Evolutionary conservation across 805 yeast species (phyloP).

Genomic region (Saccharomycopsis fermentans): DNA sequence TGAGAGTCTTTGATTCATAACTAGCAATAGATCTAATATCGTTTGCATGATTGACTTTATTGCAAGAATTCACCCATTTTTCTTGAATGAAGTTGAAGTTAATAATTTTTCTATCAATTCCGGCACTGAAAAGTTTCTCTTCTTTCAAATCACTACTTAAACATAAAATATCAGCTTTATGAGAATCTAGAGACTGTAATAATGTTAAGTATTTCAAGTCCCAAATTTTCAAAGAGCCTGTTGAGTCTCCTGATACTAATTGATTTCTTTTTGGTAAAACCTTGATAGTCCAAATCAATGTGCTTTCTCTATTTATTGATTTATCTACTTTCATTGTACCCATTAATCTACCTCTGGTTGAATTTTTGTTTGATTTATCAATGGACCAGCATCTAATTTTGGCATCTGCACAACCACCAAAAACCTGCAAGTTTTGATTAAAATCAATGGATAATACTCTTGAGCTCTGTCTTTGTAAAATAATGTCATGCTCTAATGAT

Average conservation of each 20-base stretch:
- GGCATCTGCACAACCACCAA: constrained; percentile 97
- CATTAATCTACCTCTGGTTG: constrained; percentile 52
- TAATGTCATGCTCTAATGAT: constrained; percentile 59
- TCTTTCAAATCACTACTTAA: constrained; percentile 51
- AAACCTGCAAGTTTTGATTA: constrained; percentile 51
- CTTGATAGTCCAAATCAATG: constrained; percentile 81
- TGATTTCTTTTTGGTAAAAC: constrained; percentile 56
- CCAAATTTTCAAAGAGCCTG: constrained; percentile 92
- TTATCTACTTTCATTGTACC: constrained; percentile 90
- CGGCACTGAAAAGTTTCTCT: constrained; percentile 69
- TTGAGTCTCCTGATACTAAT: constrained; percentile 92
- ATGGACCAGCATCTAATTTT: constrained; percentile 74
- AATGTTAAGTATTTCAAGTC: constrained; percentile 68
- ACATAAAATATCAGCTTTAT: constrained; percentile 85
- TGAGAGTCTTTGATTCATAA: constrained; percentile 58
- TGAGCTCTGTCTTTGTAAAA: constrained; percentile 75
- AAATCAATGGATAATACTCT: constrained; percentile 74
- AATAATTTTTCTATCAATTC: constrained; percentile 86
- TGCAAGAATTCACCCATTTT: constrained; percentile 64
- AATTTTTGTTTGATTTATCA: constrained; percentile 26
- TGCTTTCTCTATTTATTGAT: constrained; percentile 62
- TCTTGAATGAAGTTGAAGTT: constrained; percentile 43
- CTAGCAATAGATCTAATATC: constrained; percentile 73
- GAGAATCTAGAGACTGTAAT: constrained; percentile 70
- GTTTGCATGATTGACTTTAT: constrained; percentile 72